Base-by-base conservation (phyloP, 371 early-diverging fungal genomes). In the Conidiobolus incongruus region DNA sequence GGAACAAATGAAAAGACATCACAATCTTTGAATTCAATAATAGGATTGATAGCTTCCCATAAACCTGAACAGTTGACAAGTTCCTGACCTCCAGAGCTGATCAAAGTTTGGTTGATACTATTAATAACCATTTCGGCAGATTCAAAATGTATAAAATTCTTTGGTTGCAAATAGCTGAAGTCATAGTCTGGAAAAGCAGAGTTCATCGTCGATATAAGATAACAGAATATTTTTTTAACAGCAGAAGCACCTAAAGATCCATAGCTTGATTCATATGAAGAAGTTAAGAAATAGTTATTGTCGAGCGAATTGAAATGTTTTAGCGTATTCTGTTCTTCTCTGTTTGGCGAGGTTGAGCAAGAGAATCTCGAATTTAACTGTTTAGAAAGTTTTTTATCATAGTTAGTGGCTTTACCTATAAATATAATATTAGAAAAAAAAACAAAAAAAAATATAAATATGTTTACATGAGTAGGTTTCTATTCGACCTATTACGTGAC, bases 111-210 rank as follows among this genome's bases (percentile, higher is more conserved):
- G 57, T 81, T 82, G 47, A 93, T 78, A 20, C 72, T 72, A 50
- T 82, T 83, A 53, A 77, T 72, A 1, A 77, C 82, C 38, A 77
- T 56, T 29, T 66, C 63, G 2, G 75, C 47, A 0, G 77, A 68
- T 0, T 81, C 77, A 33, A 83, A 68, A 44, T 79, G 80, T 24
- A 63, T 59, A 50, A 92, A 89, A 39, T 81, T 75, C 38, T 89
- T 88, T 6, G 89, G 87, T 43, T 77, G 73, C 11, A 82, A 63
- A 40, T 84, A 82, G 44, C 85, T 82, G 62, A 31, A 52, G 54
- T 91, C 94, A 51, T 89, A 80, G 48, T 93, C 91, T 2, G 94
- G 91, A 48, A 80, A 93, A 1, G 84, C 78, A 4, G 88, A 81
- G 49, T 93, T 93, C 32, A 93, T 61, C 0, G 90, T 91, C 7